Evolutionary conservation across 352 stramenopile genomes (phyloP), one percentile per base, ranked within the genome.

Genomic region (Pythium oligandrum): DNA sequence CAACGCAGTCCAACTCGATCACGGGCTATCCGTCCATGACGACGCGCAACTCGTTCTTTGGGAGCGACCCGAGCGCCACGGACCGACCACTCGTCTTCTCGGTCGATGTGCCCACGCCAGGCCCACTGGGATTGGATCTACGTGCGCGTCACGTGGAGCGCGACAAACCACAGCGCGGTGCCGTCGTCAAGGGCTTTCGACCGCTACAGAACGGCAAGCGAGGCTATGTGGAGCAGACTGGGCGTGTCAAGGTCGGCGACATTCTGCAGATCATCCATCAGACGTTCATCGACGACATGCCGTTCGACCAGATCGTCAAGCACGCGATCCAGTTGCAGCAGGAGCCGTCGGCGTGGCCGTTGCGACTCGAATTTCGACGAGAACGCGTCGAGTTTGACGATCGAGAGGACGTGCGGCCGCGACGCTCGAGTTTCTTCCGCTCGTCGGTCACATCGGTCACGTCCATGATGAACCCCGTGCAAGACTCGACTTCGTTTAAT

Each of bases 261-360:
- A 89, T 93, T 35, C 48, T 91, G 26, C 70, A 90, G 63, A 64
- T 88, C 46, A 87, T 93, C 55, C 80, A 93, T 60, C 75, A 83
- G 48, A 88, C 75, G 6, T 58, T 68, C 9, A 82, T 93, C 11
- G 83, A 93, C 52, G 78, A 93, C 44, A 78, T 93, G 64, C 78
- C 81, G 26, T 93, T 93, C 46, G 83, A 93, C 10, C 71, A 85
- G 55, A 93, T 93, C 55, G 81, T 93, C 6, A 76, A 83, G 44
- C 75, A 89, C 54, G 83, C 80, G 2, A 76, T 86, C 63, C 66
- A 88, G 46, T 56, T 91, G 30, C 83, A 93, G 55, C 73, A 78
- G 48, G 75, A 93, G 34, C 50, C 74, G 36, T 61, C 59, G 0
- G 80, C 78, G 5, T 93, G 83, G 83, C 83, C 83, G 4, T 63